phyloP scores from a whole-genome alignment of 1,284 basidiomycete species.

The Ganoderma lingzhi region DNA sequence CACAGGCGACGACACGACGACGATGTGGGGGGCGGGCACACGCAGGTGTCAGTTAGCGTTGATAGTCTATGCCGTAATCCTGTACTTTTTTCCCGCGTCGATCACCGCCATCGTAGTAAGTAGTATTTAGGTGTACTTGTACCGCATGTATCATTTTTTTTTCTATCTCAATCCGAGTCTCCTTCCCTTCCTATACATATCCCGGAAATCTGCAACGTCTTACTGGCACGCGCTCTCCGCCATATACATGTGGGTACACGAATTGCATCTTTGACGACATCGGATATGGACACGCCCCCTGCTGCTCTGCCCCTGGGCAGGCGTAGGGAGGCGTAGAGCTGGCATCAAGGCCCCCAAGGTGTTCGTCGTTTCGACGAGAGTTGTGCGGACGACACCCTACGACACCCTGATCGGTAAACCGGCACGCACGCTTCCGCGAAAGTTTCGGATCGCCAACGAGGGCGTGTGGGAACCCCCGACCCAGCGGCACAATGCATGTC shows the following conservation, averaged over 20 bases:
- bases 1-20: neutral
- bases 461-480: neutral
- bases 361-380: neutral
- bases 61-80: constrained; percentile 4
- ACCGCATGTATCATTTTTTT: constrained; percentile 1
- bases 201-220: neutral
- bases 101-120: constrained; percentile 4
- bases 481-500: neutral
- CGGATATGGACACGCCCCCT: neutral
- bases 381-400: constrained; percentile 3
- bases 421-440: constrained; percentile 1
- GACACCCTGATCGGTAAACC: constrained; percentile 1
- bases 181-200: neutral
- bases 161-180: neutral
- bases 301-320: constrained; percentile 1
- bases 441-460: constrained; percentile 5
- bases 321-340: neutral
- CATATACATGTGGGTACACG: neutral
- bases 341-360: neutral
- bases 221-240: neutral
- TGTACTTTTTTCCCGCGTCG: neutral
- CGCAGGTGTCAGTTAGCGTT: neutral
- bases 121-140: constrained; percentile 4
- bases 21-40: constrained; percentile 1
- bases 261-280: neutral